Evolutionary conservation across 345 rosid species (phyloP).

Genomic region (Aquilaria sinensis): DNA sequence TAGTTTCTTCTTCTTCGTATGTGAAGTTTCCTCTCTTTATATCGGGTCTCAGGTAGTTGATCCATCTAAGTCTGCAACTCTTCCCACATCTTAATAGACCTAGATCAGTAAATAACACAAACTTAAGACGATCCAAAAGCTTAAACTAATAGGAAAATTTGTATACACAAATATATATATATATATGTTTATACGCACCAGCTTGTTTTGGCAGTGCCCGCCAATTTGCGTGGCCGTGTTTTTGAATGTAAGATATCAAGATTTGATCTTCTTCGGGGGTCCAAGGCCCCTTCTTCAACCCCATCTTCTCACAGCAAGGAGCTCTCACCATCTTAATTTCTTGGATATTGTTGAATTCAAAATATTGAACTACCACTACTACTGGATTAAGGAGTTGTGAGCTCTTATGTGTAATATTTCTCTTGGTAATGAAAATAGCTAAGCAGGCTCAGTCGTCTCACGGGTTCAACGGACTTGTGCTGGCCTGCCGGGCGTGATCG

Average conservation of each 20-base stretch:
- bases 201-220: conserved; percentile 79
- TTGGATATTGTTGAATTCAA: background rate
- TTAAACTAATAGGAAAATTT: no score
- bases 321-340: conserved; percentile 62
- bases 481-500: no score
- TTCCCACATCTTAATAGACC: conserved; percentile 78
- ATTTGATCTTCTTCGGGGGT: conserved; percentile 63
- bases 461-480: no score
- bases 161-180: no score
- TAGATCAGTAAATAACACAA: conserved; percentile 10
- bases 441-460: no score
- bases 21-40: conserved; percentile 80
- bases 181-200: conserved; percentile 29
- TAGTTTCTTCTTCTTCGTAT: conserved; percentile 69
- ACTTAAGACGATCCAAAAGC: no score
- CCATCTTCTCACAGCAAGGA: conserved; percentile 86
- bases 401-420: no score
- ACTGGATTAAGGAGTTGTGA: no score
- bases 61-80: conserved; percentile 78
- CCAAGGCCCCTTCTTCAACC: conserved; percentile 80
- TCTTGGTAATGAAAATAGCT: no score
- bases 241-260: conserved; percentile 42
- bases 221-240: conserved; percentile 67
- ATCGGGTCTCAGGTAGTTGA: conserved; percentile 71
- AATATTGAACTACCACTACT: no score